Evolutionary conservation across 768 basidiomycete genomes (phyloP).

Genomic region (Cyathus striatus): DNA sequence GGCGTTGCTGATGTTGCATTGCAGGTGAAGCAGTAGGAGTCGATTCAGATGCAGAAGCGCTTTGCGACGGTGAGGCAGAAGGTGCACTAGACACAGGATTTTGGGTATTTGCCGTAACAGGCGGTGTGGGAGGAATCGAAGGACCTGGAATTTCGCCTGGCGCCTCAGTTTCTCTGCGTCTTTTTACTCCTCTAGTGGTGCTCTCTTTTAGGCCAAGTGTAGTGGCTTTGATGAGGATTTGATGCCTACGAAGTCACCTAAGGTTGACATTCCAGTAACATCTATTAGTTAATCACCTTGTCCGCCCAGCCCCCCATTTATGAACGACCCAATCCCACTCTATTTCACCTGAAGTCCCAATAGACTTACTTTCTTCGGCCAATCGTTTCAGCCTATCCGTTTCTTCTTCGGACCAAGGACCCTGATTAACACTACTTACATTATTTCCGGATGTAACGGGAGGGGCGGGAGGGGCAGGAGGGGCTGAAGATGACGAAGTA

Average conservation of each 20-base stretch:
- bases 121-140: conserved; percentile 25
- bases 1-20: conserved; percentile 39
- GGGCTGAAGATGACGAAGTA: conserved; percentile 10
- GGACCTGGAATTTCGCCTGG: conserved; percentile 18
- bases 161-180: conserved; percentile 31
- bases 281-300: conserved; percentile 43
- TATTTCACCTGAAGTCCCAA: conserved; percentile 48
- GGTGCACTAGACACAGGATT: conserved; percentile 13
- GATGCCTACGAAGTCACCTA: conserved; percentile 45
- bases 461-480: conserved; percentile 11
- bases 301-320: conserved; percentile 70
- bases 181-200: conserved; percentile 55
- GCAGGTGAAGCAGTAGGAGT: conserved; percentile 51
- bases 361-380: conserved; percentile 59
- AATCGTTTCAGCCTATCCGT: conserved; percentile 61
- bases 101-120: conserved; percentile 13
- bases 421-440: conserved; percentile 40
- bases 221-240: conserved; percentile 80
- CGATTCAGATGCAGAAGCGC: conserved; percentile 33
- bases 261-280: not conserved
- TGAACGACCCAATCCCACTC: conserved; percentile 78
- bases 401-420: conserved; percentile 78
- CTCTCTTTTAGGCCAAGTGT: conserved; percentile 75
- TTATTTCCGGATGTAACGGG: conserved; percentile 16
- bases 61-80: conserved; percentile 27